A percentile compares a stretch with the other conserved stretches of the same genome.
These are phyloP conservation scores for Venturia asperata DNA, from an alignment of 2,329 filamentous ascomycete genomes.

Conservation along the genomic window DNA sequence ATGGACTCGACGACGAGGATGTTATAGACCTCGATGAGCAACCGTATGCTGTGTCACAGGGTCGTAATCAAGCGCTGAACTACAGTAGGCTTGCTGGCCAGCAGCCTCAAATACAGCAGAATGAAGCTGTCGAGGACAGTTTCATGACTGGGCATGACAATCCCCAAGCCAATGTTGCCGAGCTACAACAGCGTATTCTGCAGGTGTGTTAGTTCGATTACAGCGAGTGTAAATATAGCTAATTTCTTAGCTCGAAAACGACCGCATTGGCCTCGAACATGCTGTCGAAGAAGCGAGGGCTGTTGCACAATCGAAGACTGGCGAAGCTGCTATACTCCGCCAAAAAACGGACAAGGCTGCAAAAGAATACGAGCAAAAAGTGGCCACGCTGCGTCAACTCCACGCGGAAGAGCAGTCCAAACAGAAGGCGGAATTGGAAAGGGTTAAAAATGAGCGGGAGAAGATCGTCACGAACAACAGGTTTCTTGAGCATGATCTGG, in stretches of 20 bases:
- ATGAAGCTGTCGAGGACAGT: conserved; percentile 21
- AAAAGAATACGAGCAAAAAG: conserved; percentile 55
- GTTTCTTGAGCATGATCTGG: conserved; percentile 65
- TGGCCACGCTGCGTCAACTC: conserved; percentile 55
- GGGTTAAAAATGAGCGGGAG: conserved; percentile 57
- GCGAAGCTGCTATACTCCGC: conserved; percentile 69
- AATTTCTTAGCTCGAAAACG: conserved; percentile 36
- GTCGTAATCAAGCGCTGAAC: background rate
- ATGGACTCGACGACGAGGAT: conserved; percentile 20
- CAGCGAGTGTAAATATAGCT: background rate
- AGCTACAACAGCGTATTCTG: conserved; percentile 38
- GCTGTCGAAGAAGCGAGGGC: conserved; percentile 38
- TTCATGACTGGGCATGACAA: conserved; percentile 25
- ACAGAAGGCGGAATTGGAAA: conserved; percentile 57
- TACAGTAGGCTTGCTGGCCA: conserved; percentile 8
- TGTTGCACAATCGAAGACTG: conserved; percentile 56
- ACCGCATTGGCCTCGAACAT: conserved; percentile 33
- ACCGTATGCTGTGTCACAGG: conserved; percentile 10
- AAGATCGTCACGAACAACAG: conserved; percentile 61
- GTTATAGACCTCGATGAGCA: conserved; percentile 21
- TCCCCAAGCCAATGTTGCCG: conserved; percentile 22
- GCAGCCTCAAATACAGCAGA: conserved; percentile 13
- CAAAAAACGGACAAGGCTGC: conserved; percentile 57
- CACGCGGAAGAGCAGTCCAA: conserved; percentile 58
- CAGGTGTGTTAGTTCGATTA: conserved; percentile 27